A percentile compares a stretch with the other conserved stretches of the same genome.
phyloP scores from a whole-genome alignment of 768 basidiomycete species.

The Auriscalpium vulgare region DNA sequence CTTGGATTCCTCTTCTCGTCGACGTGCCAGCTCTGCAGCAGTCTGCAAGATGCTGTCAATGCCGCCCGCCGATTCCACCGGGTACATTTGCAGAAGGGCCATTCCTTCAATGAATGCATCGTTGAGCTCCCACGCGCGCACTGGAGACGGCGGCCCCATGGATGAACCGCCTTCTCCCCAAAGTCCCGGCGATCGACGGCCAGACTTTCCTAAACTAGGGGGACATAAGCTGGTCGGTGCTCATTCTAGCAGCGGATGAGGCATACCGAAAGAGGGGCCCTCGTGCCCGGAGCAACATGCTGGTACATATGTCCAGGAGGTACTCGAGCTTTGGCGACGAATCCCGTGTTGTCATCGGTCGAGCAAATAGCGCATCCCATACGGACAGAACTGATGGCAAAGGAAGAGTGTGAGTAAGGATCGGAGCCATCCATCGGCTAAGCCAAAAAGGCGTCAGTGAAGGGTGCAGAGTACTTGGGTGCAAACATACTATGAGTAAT shows the following conservation, averaged over 20 bases:
- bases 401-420: slow-evolving; percentile 70
- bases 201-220: slow-evolving; percentile 46
- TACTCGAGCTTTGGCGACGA: slow-evolving; percentile 55
- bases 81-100: slow-evolving; percentile 56
- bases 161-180: slow-evolving; percentile 42
- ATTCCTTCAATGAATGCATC: slow-evolving; percentile 65
- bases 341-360: slow-evolving; percentile 44
- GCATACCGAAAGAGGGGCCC: slow-evolving; percentile 46
- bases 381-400: slow-evolving; percentile 46
- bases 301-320: slow-evolving; percentile 62
- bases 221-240: neutral
- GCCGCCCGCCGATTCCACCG: slow-evolving; percentile 57
- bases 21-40: slow-evolving; percentile 49
- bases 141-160: slow-evolving; percentile 33
- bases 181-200: slow-evolving; percentile 35
- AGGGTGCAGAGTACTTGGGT: neutral
- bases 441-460: neutral
- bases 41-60: slow-evolving; percentile 65
- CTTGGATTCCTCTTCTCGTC: slow-evolving; percentile 35
- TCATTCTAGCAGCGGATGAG: neutral
- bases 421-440: slow-evolving; percentile 69
- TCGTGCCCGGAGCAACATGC: slow-evolving; percentile 57
- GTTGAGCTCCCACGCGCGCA: slow-evolving; percentile 42
- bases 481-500: slow-evolving; percentile 67
- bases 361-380: slow-evolving; percentile 70